These are phyloP conservation scores for Bipolaris cookei DNA, from an alignment of 2,329 filamentous ascomycete species.

Conservation along the genomic window DNA sequence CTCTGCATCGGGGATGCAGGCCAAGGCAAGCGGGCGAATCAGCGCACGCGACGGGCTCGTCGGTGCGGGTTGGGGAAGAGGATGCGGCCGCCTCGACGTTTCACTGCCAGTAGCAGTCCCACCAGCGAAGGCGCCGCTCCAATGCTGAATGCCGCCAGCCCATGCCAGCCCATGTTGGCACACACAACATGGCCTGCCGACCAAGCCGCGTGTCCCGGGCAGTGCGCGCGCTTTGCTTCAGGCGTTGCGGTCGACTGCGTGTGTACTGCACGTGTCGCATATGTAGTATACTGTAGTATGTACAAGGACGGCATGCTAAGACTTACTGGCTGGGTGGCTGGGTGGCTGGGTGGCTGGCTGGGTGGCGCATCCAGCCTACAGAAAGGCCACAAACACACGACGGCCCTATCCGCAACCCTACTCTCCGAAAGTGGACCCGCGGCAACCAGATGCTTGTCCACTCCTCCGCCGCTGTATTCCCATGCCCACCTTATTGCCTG, in stretches of 20 bases:
- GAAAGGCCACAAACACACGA: not conserved
- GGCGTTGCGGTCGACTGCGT: not conserved
- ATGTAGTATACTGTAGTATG: too few species aligned
- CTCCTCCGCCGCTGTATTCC: not conserved
- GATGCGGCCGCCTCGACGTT: constrained; percentile 10
- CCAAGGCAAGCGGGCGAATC: not conserved
- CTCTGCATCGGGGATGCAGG: not conserved
- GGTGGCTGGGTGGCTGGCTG: too few species aligned
- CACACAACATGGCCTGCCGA: not conserved
- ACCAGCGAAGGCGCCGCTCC: not conserved
- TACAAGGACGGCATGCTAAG: too few species aligned
- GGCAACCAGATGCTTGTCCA: constrained; percentile 6
- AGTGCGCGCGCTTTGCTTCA: not conserved
- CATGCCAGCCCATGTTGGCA: not conserved
- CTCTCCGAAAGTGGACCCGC: constrained; percentile 18
- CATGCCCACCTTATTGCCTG: constrained; percentile 5
- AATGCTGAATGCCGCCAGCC: constrained; percentile 7
- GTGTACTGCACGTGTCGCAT: not conserved
- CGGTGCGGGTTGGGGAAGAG: not conserved
- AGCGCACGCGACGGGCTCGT: not conserved
- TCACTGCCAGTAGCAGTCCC: constrained; percentile 9
- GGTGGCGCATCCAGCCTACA: constrained; percentile 3
- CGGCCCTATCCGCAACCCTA: constrained; percentile 23
- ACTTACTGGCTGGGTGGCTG: too few species aligned
- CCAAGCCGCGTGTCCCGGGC: not conserved